Evolutionary conservation across 2,329 filamentous ascomycete genomes (phyloP), one percentile per base, ranked within the genome.

Genomic region (Neophaeococcomyces mojaviensis): DNA sequence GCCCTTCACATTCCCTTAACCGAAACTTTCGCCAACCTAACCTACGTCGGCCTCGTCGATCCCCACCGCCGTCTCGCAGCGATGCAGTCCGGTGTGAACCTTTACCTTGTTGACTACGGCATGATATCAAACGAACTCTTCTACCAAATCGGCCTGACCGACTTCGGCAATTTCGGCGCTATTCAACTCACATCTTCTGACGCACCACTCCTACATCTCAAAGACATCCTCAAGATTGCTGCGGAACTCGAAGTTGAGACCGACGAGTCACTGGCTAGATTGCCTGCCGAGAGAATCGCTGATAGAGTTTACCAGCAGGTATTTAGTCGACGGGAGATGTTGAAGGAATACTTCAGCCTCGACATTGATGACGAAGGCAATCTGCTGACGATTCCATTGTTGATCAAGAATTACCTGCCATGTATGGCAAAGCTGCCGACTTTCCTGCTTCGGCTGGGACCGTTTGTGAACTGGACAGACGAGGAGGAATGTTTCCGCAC

Each of bases 61-160:
- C 85, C 90, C 59, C 78, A 76, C 33, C 82, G 88, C 40, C 85
- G 92, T 9, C 78, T 98, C 10, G 89, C 82, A n/a, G 88, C 92
- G 13, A 85, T 98, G 31, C 92, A 98, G 66, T 82, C 86, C 30
- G 92, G 90, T 12, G 84, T 97, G 7, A 94, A 89, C 61, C 76
- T 98, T 6, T 96, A 86, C 63, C 77, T 98, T 18, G 75, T 98
- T 43, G 92, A 98, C 65, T 98, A 98, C 60, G 92, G 88, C 9
- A 81, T 90, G 61, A 70, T 86, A 1, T 86, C 81, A 62, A 85
- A 81, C 51, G 90, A 97, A 58, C 94, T 90, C 63, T 94, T 97
- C 64, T 98, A 98, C 68, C 92, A 98, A 66, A 69, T 97, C 16
- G 90, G 88, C 0, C 76, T 98, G 30, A 94, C 88, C 0, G 88